Evolutionary conservation across 2,329 filamentous ascomycete species (phyloP), one percentile per base, ranked within the genome.

Genomic region (Elsinoe fawcettii): DNA sequence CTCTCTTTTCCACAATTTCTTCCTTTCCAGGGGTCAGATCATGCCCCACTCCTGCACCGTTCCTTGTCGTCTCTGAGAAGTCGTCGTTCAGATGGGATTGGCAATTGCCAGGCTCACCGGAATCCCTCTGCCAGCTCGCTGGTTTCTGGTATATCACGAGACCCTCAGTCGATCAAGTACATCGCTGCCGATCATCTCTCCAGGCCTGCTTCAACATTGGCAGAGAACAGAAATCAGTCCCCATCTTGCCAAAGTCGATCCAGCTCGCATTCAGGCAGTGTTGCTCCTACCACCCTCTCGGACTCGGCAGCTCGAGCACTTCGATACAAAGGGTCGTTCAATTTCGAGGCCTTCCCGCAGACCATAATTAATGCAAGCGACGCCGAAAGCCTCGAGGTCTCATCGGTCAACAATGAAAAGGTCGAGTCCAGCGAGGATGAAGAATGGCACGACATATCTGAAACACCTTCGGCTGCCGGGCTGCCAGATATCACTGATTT

Each of bases 1-100:
- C 59, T 61, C 20, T 61, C 59, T 30, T 54, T 61, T 30, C 54
- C 58, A 39, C 59, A 55, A 22, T 56, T 51, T 23, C 39, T 54
- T 43, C 44, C 54, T 4, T 37, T 53, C 25, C 41, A 25, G 11
- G 22, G 47, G n/a, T 49, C 51, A 27, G 55, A 60, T 37, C 41
- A 56, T 14, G 56, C 51, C 39, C 49, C 34, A 41, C 56, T 30
- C 30, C 32, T 49, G 20, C 55, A 58, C 27, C 37, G 53, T 30
- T 58, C 57, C 14, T 47, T 58, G 41, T 61, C 59, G 25, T 59
- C 59, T 3, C 22, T 61, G 47, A 56, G 34, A 20, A 58, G 59
- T 44, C 54, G 30, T 18, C 25, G 36, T 23, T 56, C 41, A 11
- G 27, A 47, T 2, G 55, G 55, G 2, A 51, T 49, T 9, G 41